A percentile compares a stretch with the other conserved stretches of the same genome.
phyloP scores from a whole-genome alignment of 2,329 filamentous ascomycete species.

The Aspergillus tanneri region DNA sequence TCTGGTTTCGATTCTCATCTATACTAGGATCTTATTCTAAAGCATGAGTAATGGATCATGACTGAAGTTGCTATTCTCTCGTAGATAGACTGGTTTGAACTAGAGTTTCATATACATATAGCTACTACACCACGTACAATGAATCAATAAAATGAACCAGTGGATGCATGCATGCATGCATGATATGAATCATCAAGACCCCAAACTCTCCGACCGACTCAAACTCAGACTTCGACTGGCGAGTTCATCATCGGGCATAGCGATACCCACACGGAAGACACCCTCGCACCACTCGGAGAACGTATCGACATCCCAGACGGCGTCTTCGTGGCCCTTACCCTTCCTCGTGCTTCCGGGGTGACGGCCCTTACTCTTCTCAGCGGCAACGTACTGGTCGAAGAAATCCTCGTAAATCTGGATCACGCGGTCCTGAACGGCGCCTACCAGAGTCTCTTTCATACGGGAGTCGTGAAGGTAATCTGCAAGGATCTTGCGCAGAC shows the following conservation, averaged over 20 bases:
- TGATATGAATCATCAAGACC: neutral
- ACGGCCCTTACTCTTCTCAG: constrained; percentile 42
- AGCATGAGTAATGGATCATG: too few relatives aligned
- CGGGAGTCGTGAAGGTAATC: constrained; percentile 65
- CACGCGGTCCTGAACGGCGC: constrained; percentile 64
- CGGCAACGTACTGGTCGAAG: constrained; percentile 52
- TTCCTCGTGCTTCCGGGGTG: constrained; percentile 43
- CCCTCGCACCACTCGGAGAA: constrained; percentile 63
- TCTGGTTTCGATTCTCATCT: too few relatives aligned
- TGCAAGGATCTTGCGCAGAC: constrained; percentile 56
- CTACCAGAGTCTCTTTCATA: constrained; percentile 65
- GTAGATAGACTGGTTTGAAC: too few relatives aligned
- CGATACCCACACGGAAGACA: constrained; percentile 56
- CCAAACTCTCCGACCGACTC: constrained; percentile 5
- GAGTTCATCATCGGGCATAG: constrained; percentile 21
- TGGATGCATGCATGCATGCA: too few relatives aligned
- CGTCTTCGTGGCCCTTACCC: constrained; percentile 61
- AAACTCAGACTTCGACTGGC: constrained; percentile 17
- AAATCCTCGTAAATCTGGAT: constrained; percentile 64
- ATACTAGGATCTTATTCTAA: too few relatives aligned
- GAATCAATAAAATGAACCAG: too few relatives aligned
- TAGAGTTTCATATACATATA: too few relatives aligned
- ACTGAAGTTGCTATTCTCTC: too few relatives aligned
- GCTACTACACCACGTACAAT: too few relatives aligned
- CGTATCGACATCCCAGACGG: constrained; percentile 63